Evolutionary conservation across 2,329 filamentous ascomycete species (phyloP).

Genomic region (Colletotrichum sp.): DNA sequence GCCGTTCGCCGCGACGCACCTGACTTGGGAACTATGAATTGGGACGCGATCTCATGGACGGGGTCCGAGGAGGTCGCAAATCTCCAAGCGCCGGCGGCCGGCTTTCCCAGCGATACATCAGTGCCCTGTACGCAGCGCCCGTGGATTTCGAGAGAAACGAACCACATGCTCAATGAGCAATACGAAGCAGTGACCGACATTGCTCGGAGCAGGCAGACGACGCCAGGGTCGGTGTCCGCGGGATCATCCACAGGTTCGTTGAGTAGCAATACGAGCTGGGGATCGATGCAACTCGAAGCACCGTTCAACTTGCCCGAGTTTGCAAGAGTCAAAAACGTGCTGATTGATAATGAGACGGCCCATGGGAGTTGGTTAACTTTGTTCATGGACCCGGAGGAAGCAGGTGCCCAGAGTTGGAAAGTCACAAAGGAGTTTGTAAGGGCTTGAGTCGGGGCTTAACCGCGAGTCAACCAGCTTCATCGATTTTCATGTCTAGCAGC

Average conservation of each 20-base stretch:
- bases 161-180: not conserved
- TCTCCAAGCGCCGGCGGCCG: not conserved
- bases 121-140: not conserved
- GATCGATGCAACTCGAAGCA: slow-evolving; percentile 20
- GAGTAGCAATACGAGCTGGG: not conserved
- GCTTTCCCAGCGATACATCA: not conserved
- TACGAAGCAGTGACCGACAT: not conserved
- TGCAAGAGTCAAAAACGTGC: slow-evolving; percentile 32
- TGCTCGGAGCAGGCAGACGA: not conserved
- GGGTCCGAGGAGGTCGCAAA: not conserved
- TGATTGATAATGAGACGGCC: slow-evolving; percentile 29
- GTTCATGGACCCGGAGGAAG: slow-evolving; percentile 29
- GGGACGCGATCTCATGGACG: not conserved
- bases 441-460: not conserved
- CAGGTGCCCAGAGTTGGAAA: slow-evolving; percentile 29
- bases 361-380: slow-evolving; percentile 32
- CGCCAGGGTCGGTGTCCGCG: not conserved
- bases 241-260: not conserved
- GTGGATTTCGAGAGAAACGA: not conserved
- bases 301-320: slow-evolving; percentile 32
- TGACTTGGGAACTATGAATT: not conserved
- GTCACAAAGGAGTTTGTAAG: slow-evolving; percentile 37
- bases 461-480: not conserved
- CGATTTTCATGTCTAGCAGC: not conserved
- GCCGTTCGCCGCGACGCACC: not conserved